Base-by-base conservation (phyloP, 805 yeast species). In the Dipodascus geniculatus region DNA sequence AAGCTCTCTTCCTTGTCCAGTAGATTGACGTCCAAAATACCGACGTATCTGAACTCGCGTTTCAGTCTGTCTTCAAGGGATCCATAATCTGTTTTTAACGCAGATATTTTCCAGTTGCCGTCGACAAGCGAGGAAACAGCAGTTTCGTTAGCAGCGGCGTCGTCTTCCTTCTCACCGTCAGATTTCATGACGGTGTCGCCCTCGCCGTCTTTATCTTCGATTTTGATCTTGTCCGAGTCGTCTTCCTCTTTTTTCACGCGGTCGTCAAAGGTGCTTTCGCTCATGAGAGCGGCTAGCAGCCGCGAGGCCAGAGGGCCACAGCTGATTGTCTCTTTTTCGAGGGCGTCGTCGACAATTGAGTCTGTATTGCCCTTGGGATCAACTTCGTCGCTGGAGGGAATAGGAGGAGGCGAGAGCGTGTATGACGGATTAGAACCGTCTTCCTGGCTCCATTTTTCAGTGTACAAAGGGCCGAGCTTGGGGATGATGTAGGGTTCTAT, bases 291-390 rank as follows among this genome's bases (percentile, higher is more conserved):
- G 3, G 96, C 79, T 52, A 91, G 66, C 48, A 91, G 72, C 55
- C 99, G 76, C 22, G 90, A 82, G 0, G 95, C 83, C 35, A 91
- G 73, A 1, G 99, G 98, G 0, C 99, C 99, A 65, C 96, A 84
- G 0, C 95, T 83, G 1, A 91, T 73, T 22, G 78, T 81, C 55
- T 86, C 91, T 0, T 83, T 75, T 58, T 86, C 91, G 54, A 90
- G 67, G 1, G 70, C 66, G 2, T 78, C 82, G 61, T 85, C 95
- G 23, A 68, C 72, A 48, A 86, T 61, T 23, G 73, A 75, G 22
- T 77, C 81, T 0, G 82, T 71, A 0, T 83, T 73, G 3, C 84
- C 85, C 56, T 77, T 82, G 0, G 96, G 82, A 23, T 62, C 62
- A 17, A 68, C 42, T 9, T 52, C 54, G 53, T 77, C 69, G 51